Base-by-base conservation (phyloP, 2,329 filamentous ascomycete genomes). In the Fusarium sp. region DNA sequence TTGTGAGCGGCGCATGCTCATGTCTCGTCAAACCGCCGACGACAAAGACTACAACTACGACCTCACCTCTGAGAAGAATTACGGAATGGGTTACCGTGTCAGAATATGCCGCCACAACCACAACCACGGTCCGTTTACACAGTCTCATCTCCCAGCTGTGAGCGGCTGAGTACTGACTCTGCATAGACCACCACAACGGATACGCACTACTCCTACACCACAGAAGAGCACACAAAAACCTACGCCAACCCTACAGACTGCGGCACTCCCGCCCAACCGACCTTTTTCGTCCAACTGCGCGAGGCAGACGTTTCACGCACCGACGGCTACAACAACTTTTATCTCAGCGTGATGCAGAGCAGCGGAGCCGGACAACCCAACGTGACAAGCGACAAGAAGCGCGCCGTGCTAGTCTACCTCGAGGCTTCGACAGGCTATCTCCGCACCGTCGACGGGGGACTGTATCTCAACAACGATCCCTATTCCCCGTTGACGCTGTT, bases 211-310 rank as follows among this genome's bases (percentile, higher is more conserved):
- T 55, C 47, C 3, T 23, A n/a, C n/a, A 14, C 32, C 11, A 49
- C 23, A 33, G 17, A 33, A 25, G 35, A 36, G 6, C 11, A 31
- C 31, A 51, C 51, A n/a, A 37, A 32, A 23, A 52, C 47, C n/a
- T 53, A 46, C 15, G 21, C 8, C 35, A 57, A 49, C 27, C 56
- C 37, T 1, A 59, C 56, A 3, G 23, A 37, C 11, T 57, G 52
- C n/a, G 41, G 59, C 27, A 38, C 35, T 6, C 33, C 42, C 9
- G 31, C 48, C 4, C 27, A 56, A 15, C 59, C 56, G 4, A 49
- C 32, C 13, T 51, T 56, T 35, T 56, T 56, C 35, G 39, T 61
- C 33, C 50, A 59, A n/a, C 43, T 58, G 9, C 58, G 43, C 27
- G 58, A 58, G 23, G 46, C 23, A 21, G 27, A 58, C 38, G 33